Base-by-base conservation (phyloP, 805 yeast genomes). In the Spathaspora sp. region DNA sequence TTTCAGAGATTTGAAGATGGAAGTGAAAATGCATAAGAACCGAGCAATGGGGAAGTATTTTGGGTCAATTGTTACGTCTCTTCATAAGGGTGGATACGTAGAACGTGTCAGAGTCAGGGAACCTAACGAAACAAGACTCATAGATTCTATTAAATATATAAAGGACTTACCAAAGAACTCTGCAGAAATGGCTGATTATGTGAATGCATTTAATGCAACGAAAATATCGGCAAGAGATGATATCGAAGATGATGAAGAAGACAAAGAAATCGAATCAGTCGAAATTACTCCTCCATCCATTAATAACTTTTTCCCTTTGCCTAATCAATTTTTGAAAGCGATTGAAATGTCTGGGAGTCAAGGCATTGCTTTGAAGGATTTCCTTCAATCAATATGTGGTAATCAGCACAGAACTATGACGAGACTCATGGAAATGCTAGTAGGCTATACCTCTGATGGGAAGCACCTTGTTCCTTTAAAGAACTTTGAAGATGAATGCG, bases 361-460 rank as follows among this genome's bases (percentile, higher is more conserved):
- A 0, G 97, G 96, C 0, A 68, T 81, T 1, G 75, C 91, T 0
- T 77, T 86, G 0, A 82, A 82, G 70, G 83, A 80, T 5, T 60
- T 88, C 1, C 67, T 75, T 5, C 66, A 72, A 3, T 59, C 57
- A 2, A 51, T 89, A 1, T 74, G 82, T 8, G 96, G 96, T 0
- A 69, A 74, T 17, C 86, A 78, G 52, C 68, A 70, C 32, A 72
- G 86, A 44, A 77, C 85, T 1, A 76, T 81, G 55, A 62, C 79
- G 1, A 78, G 81, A 50, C 62, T 78, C 14, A 67, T 83, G 42
- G 90, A 82, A 42, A 64, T 69, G 26, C 70, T 79, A 46, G 68
- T 80, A 3, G 77, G 77, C 17, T 70, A 63, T 48, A 62, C 63
- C 18, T 60, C 63, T 40, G 75, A 73, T 49, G 58, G 61, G 14